Evolutionary conservation across 257 asterid genomes (phyloP), one percentile per base, ranked within the genome.

Genomic region (Misopates orontium): DNA sequence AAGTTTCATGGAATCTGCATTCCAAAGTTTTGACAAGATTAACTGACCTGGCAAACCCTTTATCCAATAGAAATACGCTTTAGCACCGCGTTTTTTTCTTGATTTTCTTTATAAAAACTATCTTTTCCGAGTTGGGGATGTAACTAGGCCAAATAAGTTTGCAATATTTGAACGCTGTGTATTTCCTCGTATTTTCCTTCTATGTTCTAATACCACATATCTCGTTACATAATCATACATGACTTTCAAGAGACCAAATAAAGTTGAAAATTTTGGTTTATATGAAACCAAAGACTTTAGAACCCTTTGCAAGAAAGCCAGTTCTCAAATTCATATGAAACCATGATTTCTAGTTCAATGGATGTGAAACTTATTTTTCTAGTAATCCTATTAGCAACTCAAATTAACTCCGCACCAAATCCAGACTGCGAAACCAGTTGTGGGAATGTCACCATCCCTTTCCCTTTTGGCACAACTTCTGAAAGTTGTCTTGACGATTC

Each of bases 401-500:
- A 45, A 45, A 14, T 16, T 13, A 45, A 45, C 51, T 45, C 51
- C 9, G 19, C 51, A 45, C 42, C 64, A 5, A 40, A 41, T 3
- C 40, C 53, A 9, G 14, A 60, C 1, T 60, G 66, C 41, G 8
- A 21, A 12, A 25, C 44, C 19, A 28, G 8, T 4, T 63, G 69
- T 18, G 69, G 69, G 1, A 1, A 63, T 40, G 6, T 63, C 9
- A 49, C 3, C 45, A 49, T 63, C 31, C 69, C 59, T 0, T 63
- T n/a, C 20, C 69, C 69, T 1, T 63, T 63, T 12, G 59, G 69
- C 32, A 49, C 48, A 8, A 65, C 15, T 0, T 10, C 40, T 3
- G 42, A 15, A 4, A 76, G 79, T 45, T 24, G 13, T 59, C 64
- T 59, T n/a, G 61, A 76, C 9, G 45, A 41, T 18, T 51, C 68